phyloP scores from a whole-genome alignment of 2,329 filamentous ascomycete species.

The Trematosphaeria pertusa region DNA sequence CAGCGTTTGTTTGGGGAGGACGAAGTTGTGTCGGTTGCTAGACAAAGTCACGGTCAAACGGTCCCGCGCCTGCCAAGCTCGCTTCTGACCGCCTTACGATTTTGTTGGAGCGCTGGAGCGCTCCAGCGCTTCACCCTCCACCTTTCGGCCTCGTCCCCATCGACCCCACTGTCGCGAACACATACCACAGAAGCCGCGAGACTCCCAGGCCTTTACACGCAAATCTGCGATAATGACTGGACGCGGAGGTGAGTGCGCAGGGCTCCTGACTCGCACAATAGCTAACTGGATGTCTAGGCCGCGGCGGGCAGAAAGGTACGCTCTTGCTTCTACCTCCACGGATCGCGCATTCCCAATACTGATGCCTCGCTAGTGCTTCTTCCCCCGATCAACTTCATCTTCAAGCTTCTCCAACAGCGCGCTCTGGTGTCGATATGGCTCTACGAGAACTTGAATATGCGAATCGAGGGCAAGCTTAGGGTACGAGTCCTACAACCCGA shows the following conservation, averaged over 20 bases:
- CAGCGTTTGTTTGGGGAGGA: constrained; percentile 27
- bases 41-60: constrained; percentile 29
- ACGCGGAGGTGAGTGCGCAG: constrained; percentile 38
- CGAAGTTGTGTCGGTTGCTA: constrained; percentile 26
- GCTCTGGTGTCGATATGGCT: constrained; percentile 93
- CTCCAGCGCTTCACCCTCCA: constrained; percentile 21
- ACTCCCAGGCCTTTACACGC: not conserved
- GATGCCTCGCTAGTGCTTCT: constrained; percentile 63
- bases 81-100: constrained; percentile 37
- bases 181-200: too few relatives aligned
- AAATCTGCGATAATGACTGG: constrained; percentile 34
- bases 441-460: constrained; percentile 91
- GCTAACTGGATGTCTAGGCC: constrained; percentile 56
- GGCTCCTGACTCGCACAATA: constrained; percentile 2
- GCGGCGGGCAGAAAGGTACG: constrained; percentile 57
- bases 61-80: constrained; percentile 34
- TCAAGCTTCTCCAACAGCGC: constrained; percentile 87
- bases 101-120: too few relatives aligned
- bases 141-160: too few relatives aligned
- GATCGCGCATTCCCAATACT: constrained; percentile 17
- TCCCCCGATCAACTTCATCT: constrained; percentile 86
- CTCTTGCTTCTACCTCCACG: constrained; percentile 13
- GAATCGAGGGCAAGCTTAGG: constrained; percentile 96
- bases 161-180: too few relatives aligned
- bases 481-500: constrained; percentile 59